Evolutionary conservation across 768 basidiomycete genomes (phyloP), one percentile per base, ranked within the genome.

Genomic region (Mycena epipterygia): DNA sequence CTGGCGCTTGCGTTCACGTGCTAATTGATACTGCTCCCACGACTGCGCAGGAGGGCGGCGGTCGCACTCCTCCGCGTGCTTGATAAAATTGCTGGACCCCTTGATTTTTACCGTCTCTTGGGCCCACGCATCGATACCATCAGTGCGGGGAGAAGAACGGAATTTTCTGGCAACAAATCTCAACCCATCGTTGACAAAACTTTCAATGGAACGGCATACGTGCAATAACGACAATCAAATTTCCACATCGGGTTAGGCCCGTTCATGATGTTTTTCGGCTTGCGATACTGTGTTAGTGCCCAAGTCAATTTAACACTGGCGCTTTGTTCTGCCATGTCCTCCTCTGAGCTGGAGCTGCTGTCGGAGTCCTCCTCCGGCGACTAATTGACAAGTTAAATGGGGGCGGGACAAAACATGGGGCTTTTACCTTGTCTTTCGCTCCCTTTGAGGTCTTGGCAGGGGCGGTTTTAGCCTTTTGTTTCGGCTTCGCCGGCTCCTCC

Each of bases 201-300:
- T 32, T 25, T 25, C 25, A 41, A 57, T 19, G 52, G 21, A 49
- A 35, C 23, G 13, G 49, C 64, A 21, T n/a, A 66, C 64, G n/a
- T 16, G 64, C 64, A 66, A n/a, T 66, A 58, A 21, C 64, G 46
- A 42, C 64, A 66, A n/a, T 2, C 21, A n/a, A 69, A 57, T 41
- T 57, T 55, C 61, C 68, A 69, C 2, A 57, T 9, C 5, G 27
- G 52, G 21, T 25, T 27, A 19, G 19, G 14, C 27, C 16, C 52
- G 13, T 13, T 53, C 37, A 4, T 41, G 14, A 30, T 25, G 12
- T 14, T 33, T 63, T 56, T 62, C 51, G 60, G 58, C 13, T n/a
- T 33, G 25, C 30, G 8, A 25, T 39, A 69, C 42, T 69, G 67
- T 2, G 59, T 27, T 2, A 68, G 39, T 2, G 67, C 58, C 67